phyloP scores from a whole-genome alignment of 2,329 filamentous ascomycete genomes.

The Chalaropsis ovoidea region DNA sequence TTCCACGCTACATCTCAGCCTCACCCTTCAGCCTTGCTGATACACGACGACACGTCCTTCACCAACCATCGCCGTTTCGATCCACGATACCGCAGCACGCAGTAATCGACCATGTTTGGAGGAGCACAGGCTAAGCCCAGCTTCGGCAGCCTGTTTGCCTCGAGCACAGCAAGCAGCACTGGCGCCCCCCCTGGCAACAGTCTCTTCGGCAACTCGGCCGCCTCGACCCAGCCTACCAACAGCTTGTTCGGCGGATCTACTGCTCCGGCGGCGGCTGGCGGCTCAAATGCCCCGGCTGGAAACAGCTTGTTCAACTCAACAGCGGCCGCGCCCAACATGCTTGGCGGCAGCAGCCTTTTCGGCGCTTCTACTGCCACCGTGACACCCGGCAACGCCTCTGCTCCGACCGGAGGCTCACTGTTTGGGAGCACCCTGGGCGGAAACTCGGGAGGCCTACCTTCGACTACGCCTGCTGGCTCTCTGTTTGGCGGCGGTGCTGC shows the following conservation, averaged over 20 bases:
- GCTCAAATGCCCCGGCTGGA: constrained; percentile 19
- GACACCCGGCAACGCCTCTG: constrained; percentile 29
- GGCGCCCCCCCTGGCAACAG: constrained; percentile 24
- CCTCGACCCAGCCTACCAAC: constrained; percentile 25
- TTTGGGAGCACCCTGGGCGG: constrained; percentile 28
- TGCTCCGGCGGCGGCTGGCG: constrained; percentile 25
- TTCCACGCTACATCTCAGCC: neutral
- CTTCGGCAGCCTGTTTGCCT: constrained; percentile 22
- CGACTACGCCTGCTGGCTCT: constrained; percentile 30
- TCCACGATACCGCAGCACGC: neutral
- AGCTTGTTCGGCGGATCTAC: constrained; percentile 29
- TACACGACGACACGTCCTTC: neutral
- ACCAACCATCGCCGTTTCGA: neutral
- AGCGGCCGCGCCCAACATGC: constrained; percentile 28
- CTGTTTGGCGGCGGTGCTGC: constrained; percentile 29
- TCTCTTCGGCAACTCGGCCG: constrained; percentile 29
- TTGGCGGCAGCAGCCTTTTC: constrained; percentile 31
- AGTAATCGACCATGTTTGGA: constrained; percentile 21
- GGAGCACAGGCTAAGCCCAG: constrained; percentile 18
- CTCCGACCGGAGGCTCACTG: constrained; percentile 28
- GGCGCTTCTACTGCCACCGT: constrained; percentile 29
- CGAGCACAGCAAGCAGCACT: constrained; percentile 24
- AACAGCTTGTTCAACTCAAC: constrained; percentile 27
- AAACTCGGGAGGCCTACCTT: constrained; percentile 25
- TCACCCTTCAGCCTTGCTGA: constrained; percentile 8